Evolutionary conservation across 129 eudicot species (phyloP).

Genomic region (Pittosporum tobira): DNA sequence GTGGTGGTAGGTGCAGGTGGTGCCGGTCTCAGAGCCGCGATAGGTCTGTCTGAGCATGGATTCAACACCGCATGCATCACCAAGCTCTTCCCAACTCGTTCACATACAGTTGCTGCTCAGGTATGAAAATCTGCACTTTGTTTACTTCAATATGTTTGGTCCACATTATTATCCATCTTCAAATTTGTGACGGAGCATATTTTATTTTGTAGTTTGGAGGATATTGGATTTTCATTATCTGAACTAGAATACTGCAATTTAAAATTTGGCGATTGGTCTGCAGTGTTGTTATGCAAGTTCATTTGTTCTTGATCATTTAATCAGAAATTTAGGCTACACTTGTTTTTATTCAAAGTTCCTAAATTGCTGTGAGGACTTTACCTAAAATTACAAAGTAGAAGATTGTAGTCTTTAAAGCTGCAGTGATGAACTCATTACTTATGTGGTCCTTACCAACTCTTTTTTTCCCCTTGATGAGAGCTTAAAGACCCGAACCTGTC

Average conservation of each 20-base stretch:
- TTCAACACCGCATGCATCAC: constrained; percentile 98
- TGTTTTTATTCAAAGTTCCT: neutral
- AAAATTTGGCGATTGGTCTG: neutral
- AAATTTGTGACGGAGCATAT: too few relatives aligned
- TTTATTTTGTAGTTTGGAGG: too few relatives aligned
- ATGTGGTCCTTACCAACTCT: neutral
- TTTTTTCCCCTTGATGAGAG: neutral
- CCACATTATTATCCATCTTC: too few relatives aligned
- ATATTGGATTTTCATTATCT: too few relatives aligned
- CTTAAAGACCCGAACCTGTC: too few relatives aligned
- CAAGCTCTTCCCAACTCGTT: constrained; percentile 93
- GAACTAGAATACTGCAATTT: neutral
- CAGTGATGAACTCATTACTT: neutral
- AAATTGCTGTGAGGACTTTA: neutral
- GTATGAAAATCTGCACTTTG: constrained; percentile 20
- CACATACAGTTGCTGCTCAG: constrained; percentile 99
- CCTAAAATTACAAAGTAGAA: neutral
- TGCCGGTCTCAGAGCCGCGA: constrained; percentile 95
- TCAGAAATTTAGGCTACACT: neutral
- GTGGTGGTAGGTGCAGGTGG: constrained; percentile 99
- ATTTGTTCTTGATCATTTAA: neutral
- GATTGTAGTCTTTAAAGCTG: neutral
- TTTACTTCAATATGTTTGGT: neutral
- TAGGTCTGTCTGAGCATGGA: constrained; percentile 94
- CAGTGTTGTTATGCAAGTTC: constrained; percentile 5